Evolutionary conservation across 305 asterid genomes (phyloP).

Genomic region (Rubia peregrina): DNA sequence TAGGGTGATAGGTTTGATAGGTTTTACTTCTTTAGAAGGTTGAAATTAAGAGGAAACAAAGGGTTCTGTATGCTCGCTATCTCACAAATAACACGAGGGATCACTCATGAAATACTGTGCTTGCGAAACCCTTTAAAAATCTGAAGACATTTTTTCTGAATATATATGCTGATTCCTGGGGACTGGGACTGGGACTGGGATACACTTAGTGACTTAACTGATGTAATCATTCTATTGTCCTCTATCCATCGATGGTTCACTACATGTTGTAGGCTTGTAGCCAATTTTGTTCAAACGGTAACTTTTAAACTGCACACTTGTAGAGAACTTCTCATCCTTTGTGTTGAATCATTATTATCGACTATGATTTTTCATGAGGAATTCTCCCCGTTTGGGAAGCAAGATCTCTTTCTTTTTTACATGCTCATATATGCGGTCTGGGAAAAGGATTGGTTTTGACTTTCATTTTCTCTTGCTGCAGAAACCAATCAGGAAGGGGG

Average conservation of each 20-base stretch:
- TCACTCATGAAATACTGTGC: neutral
- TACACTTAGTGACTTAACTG: neutral
- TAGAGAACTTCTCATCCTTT: neutral
- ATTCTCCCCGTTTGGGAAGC: neutral
- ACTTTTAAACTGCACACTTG: neutral
- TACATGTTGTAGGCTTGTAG: neutral
- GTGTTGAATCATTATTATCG: neutral
- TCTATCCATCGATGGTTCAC: neutral
- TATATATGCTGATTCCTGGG: neutral
- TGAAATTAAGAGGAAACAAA: neutral
- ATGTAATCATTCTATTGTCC: neutral
- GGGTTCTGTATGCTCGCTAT: neutral
- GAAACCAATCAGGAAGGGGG: constrained; percentile 92
- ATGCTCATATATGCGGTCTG: neutral
- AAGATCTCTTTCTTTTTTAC: neutral
- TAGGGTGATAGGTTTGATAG: too few relatives aligned
- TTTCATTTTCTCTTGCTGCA: constrained; percentile 30
- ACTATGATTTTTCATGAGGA: neutral
- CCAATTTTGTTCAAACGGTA: neutral
- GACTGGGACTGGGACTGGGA: neutral
- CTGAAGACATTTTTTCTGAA: neutral
- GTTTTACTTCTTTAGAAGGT: constrained; percentile 1
- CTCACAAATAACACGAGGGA: neutral
- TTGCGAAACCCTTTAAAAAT: neutral
- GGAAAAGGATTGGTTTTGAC: neutral